Evolutionary conservation across 768 basidiomycete species (phyloP), one percentile per base, ranked within the genome.

Genomic region (Myochromella boudieri): DNA sequence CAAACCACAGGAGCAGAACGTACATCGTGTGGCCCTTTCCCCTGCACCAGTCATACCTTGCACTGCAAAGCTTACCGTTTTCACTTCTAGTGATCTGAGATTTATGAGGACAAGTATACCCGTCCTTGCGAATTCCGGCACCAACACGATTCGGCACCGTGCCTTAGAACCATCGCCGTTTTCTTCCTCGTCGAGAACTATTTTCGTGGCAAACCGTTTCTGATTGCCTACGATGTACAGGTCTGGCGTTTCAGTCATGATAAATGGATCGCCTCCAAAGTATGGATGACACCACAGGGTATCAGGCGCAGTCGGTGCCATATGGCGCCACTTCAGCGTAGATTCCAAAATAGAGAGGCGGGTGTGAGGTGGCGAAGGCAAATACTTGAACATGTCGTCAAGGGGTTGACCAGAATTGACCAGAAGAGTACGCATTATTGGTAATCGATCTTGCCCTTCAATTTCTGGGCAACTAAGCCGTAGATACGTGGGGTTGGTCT

Each of bases 271-370:
- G 14, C 73, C 70, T 22, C 80, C 74, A 40, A 87, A 81, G 70
- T 87, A 98, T 14, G 97, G 97, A 64, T 97, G 95, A 58, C 97
- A 97, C 94, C 94, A 97, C 3, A 99, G 76, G 1, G 97, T 99
- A 66, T 99, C 97, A 21, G 97, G 97, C 20, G 95, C 95, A 6
- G 97, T 98, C 3, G 97, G 97, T n/a, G 97, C 94, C 64, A 97
- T 82, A 69, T 98, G 95, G 48, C 94, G 74, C 97, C 95, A 99
- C 56, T 76, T 80, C 26, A 99, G 73, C 9, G 93, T 95, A 32
- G 85, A 74, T 58, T 84, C 78, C 8, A 91, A 78, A 49, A 97
- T 75, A 2, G 79, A 78, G 26, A 95, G 62, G 31, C 86, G 77
- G n/a, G 87, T 86, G 46, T 79, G 74, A 6, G 82, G 81, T 6